Evolutionary conservation across 169 alveolate genomes (phyloP).

Genomic region (Plasmodium sp.): DNA sequence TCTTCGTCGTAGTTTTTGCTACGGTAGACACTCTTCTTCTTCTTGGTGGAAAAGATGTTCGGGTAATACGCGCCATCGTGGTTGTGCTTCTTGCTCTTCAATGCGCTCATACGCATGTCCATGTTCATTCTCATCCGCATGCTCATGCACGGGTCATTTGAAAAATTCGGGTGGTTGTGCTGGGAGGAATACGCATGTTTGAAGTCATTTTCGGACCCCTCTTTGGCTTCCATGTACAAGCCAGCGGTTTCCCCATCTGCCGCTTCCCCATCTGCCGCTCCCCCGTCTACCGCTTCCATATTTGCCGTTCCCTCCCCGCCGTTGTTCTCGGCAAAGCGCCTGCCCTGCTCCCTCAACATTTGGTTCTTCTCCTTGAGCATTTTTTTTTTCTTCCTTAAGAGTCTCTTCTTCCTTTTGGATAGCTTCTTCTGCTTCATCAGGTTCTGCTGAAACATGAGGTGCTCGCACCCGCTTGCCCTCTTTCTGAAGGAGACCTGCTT

Average conservation of each 20-base stretch:
- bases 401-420: conserved; percentile 44
- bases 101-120: background rate
- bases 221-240: background rate
- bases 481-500: conserved; percentile 55
- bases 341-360: background rate
- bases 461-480: conserved; percentile 77
- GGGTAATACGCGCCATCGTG: conserved; percentile 23
- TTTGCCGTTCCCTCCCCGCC: background rate
- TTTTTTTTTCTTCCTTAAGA: conserved; percentile 33
- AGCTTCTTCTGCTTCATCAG: conserved; percentile 47
- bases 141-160: conserved; percentile 24
- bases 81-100: conserved; percentile 4
- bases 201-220: background rate
- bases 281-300: background rate
- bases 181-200: background rate
- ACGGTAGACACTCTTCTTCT: conserved; percentile 44
- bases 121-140: background rate
- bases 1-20: conserved; percentile 39
- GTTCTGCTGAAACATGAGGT: conserved; percentile 70
- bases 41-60: conserved; percentile 30
- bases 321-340: background rate
- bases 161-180: background rate
- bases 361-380: conserved; percentile 25
- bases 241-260: background rate
- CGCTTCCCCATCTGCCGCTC: background rate